Base-by-base conservation (phyloP, 1,284 basidiomycete genomes). In the Coniferiporia weirii region DNA sequence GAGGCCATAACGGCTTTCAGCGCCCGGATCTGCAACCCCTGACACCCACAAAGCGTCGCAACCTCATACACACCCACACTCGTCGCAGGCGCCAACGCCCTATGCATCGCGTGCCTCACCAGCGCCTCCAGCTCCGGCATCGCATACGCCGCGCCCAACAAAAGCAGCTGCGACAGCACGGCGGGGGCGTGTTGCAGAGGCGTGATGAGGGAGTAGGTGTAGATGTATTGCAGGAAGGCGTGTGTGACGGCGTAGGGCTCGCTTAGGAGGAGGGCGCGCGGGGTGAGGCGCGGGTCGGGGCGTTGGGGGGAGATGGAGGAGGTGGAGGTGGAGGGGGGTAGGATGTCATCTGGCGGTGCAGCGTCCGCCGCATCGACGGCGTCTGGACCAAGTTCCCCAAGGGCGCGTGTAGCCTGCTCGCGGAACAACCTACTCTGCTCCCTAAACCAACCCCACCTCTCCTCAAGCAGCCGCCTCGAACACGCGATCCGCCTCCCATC, bases 401-500 rank as follows among this genome's bases (percentile, higher is more conserved):
- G 3, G 2, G 81, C 76, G 32, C 73, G 75, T 52, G 74, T 73
- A 0, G 87, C 87, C 6, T 75, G 77, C 54, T 80, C 76, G 35
- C 84, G 65, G 66, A 89, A 83, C 56, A 76, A 72, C 55, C 74
- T 70, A 20, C 87, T 76, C 68, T 93, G 87, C 56, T 87, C 80
- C 60, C 82, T 84, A 78, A 98, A 95, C 95, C 95, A 98, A 0
- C 89, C 84, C 95, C 95, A 98, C 13, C 95, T 81, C 44, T 90
- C 86, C 69, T 92, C 87, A 19, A 98, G 76, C 17, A 93, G 73
- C 68, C 82, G 85, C 47, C 93, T 81, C 20, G 93, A 93, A 70
- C 92, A 95, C 50, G 81, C 76, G 62, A 98, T 82, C 64, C 82
- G 81, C 59, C 92, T 81, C 0, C 92, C 92, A 70, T 98, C 95